Evolutionary conservation across 2,329 filamentous ascomycete genomes (phyloP), one percentile per base, ranked within the genome.

Genomic region (Pseudogymnoascus sp.): DNA sequence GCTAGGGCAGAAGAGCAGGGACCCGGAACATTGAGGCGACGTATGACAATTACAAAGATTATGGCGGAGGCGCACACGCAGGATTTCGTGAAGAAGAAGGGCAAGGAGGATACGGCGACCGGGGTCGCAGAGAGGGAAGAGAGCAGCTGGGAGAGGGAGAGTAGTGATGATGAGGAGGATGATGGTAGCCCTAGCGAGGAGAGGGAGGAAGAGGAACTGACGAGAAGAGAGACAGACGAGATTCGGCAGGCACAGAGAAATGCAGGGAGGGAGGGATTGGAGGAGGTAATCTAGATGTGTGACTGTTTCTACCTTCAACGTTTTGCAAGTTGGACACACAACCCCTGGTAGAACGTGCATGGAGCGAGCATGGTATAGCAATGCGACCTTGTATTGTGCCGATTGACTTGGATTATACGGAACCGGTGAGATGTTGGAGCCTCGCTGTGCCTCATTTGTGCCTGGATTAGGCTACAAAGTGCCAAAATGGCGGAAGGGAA

Each of bases 41-140:
- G 15, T 44, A 24, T 73, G n/a, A 76, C 81, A 1, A 79, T 87
- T 10, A 84, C 83, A 4, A 84, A 81, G 11, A 85, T 92, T n/a
- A 80, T 97, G 66, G 88, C 90, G 3, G 82, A 87, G 64, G 93
- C 93, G 5, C 94, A 97, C 72, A 88, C 84, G 64, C 88, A 96
- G 72, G 93, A 97, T 75, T 97, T 97, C 72, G 89, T 95, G 75
- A 88, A 94, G 77, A 89, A 84, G 72, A 81, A 54, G 47, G 84
- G 64, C 81, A 78, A 35, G 39, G 36, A 35, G 15, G 17, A 24
- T 26, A n/a, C 35, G 13, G 31, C 21, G 10, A 26, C 24, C 13
- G 24, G n/a, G 29, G 13, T 11, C 6, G 40, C 13, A n/a, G 37
- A 26, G n/a, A 33, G 40, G 29, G 60, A 36, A 44, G 60, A 36